These are phyloP conservation scores for Verticillium dahliae DNA, from an alignment of 2,329 filamentous ascomycete genomes.

Conservation along the genomic window DNA sequence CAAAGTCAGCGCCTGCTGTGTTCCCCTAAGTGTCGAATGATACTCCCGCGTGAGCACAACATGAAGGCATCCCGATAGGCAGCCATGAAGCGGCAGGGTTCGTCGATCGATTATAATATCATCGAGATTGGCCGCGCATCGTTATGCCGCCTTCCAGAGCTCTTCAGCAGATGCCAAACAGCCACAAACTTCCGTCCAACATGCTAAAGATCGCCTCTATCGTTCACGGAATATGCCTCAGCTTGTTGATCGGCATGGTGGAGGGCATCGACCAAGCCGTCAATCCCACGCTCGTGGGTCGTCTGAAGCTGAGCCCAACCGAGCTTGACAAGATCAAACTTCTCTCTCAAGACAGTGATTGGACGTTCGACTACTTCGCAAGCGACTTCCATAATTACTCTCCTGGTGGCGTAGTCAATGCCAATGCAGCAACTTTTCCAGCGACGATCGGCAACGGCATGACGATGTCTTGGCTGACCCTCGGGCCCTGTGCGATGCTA, in stretches of 20 bases:
- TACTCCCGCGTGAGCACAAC: neutral
- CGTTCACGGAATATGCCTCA: neutral
- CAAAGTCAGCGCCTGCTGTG: neutral
- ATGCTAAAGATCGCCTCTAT: neutral
- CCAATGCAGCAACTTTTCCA: constrained; percentile 44
- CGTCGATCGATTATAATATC: neutral
- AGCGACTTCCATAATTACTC: constrained; percentile 31
- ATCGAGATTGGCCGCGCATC: neutral
- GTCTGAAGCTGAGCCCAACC: constrained; percentile 30
- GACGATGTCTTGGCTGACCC: constrained; percentile 36
- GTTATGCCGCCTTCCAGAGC: neutral
- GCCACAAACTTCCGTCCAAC: neutral
- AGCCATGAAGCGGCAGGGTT: neutral
- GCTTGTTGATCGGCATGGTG: neutral
- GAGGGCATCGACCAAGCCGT: constrained; percentile 6
- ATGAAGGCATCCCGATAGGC: neutral
- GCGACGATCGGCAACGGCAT: constrained; percentile 38
- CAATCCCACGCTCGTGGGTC: constrained; percentile 17
- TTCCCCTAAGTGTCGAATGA: neutral
- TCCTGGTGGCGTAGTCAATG: constrained; percentile 42
- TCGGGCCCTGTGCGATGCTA: constrained; percentile 45
- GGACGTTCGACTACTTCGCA: constrained; percentile 41
- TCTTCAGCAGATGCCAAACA: neutral
- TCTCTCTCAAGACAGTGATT: constrained; percentile 32
- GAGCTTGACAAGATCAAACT: constrained; percentile 35